Evolutionary conservation across 768 basidiomycete species (phyloP).

Genomic region (Amylocystis lapponica): DNA sequence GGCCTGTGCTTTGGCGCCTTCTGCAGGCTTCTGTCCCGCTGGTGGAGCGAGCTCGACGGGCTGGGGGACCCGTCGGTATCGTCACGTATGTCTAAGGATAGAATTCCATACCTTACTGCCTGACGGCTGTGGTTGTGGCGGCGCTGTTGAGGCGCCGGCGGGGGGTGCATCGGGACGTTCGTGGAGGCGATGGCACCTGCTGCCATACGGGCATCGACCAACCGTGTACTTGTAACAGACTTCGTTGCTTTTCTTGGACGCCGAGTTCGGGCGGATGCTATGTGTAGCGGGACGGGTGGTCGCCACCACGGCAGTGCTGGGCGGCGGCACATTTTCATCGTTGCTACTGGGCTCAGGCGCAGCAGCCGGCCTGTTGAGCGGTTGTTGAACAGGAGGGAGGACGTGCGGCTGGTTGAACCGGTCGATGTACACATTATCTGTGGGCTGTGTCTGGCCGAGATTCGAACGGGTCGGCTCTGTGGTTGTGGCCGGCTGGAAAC

Average conservation of each 20-base stretch:
- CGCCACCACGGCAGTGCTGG: background rate
- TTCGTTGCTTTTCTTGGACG: background rate
- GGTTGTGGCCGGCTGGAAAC: no score
- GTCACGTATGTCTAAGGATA: background rate
- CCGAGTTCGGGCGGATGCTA: background rate
- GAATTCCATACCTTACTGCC: background rate
- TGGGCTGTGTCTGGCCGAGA: background rate
- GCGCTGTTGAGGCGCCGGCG: background rate
- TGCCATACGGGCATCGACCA: slow-evolving; percentile 6
- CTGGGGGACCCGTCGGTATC: background rate
- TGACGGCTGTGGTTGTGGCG: background rate
- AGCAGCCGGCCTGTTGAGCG: background rate
- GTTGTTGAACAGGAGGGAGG: background rate
- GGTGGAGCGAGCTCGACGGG: background rate
- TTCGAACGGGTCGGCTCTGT: no score
- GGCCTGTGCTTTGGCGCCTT: background rate
- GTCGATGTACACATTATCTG: background rate
- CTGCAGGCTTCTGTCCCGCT: background rate
- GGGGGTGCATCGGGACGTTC: background rate
- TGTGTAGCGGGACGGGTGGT: background rate
- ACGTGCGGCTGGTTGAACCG: background rate
- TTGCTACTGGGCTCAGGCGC: background rate
- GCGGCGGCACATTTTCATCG: background rate
- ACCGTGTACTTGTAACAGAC: slow-evolving; percentile 5
- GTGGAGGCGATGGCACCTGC: slow-evolving; percentile 4